Evolutionary conservation across 331 rosid species (phyloP), one percentile per base, ranked within the genome.

Genomic region (Malus hybrid): DNA sequence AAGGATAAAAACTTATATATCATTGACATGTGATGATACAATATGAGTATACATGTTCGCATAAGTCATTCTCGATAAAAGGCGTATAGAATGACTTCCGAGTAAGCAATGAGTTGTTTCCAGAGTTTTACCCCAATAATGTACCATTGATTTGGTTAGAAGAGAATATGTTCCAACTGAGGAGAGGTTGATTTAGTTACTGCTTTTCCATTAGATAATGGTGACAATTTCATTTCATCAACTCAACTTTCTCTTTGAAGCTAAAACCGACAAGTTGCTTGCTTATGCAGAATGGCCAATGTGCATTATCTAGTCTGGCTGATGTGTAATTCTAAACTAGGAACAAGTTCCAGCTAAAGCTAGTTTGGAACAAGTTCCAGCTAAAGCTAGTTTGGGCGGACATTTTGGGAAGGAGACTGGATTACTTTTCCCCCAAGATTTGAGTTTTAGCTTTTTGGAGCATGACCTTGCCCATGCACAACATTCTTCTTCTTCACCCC

Each of bases 261-360:
- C 26, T 22, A 72, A 72, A 34, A 72, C 32, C 33, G 66, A 72
- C 66, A 72, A 72, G 56, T 72, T 57, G 65, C 22, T 52, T 33
- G 75, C 66, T 20, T 71, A 10, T 57, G 36, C 66, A 57, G 34
- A 8, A 46, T 33, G 29, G 13, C 75, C 66, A 34, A 56, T 57
- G 44, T 64, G 68, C 44, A 18, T 9, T 0, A 6, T 29, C 34
- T 63, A 28, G n/a, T 26, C 39, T 63, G 39, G 67, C 16, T 63
- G 67, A 63, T 29, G 39, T 62, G 39, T 62, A 28, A 30, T 19
- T 70, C 12, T 22, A 13, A 20, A 4, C 29, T 6, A 20, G 30
- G 13, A 22, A 10, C 58, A 58, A 28, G 14, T 62, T 52, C 6
- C 57, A 48, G 55, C 34, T 62, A 30, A 10, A 61, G 33, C 34